Evolutionary conservation across 2,329 filamentous ascomycete genomes (phyloP), one percentile per base, ranked within the genome.

Genomic region (Fusarium scirpi): DNA sequence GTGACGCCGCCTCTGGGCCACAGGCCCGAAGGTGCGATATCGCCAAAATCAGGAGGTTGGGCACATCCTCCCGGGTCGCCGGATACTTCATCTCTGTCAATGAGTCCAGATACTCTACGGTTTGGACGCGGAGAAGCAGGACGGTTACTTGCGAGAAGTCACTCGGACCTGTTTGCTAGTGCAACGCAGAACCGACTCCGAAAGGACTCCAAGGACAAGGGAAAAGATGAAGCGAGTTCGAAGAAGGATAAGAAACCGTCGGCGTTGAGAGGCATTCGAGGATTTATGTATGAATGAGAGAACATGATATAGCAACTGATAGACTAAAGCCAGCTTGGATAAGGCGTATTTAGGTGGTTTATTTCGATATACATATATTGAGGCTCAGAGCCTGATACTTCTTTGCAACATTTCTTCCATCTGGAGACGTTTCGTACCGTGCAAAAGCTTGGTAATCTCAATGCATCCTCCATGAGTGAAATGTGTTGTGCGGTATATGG

Each of bases 151-250:
- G 65, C 64, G 20, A 59, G 69, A 38, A 71, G 72, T 51, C 70
- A 73, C 46, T 73, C 70, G 30, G 71, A 78, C 29, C 27, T 58
- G 20, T 64, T 53, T 48, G 22, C 72, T 84, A 85, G 85, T 20
- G 83, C 84, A 24, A 79, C 85, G 11, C 84, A 85, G 68, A 86
- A 84, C 72, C 76, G 81, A 30, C 76, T 82, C 2, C 82, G 82
- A 6, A 84, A 86, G 70, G 84, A 87, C 29, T 75, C 74, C 12
- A 87, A 86, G 65, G 84, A 85, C 34, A 85, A 84, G 68, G 79
- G 78, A 47, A 80, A 79, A 41, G 82, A 85, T 8, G 84, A 85
- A 13, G 71, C 57, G 10, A 61, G 74, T 20, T 15, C 53, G 25
- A 80, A 79, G 54, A 80, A 80, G 72, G 79, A 80, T 15, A 80